Base-by-base conservation (phyloP, 768 basidiomycete species). In the Boletus fagicola region DNA sequence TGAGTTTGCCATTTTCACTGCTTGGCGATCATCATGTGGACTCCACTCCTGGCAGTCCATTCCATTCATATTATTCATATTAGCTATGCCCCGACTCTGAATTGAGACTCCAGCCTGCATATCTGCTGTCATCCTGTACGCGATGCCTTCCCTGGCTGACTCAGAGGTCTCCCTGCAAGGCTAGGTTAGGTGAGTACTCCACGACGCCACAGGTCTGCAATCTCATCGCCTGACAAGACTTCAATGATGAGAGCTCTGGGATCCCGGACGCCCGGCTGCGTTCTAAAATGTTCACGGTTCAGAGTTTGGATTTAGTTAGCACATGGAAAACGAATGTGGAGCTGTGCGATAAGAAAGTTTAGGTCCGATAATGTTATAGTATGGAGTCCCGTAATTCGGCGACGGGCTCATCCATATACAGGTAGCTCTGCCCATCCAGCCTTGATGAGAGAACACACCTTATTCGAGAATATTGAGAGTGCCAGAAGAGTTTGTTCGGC, bases 201-300 rank as follows among this genome's bases (percentile, higher is more conserved):
- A 64, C 56, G 26, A 56, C 62, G 62, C 68, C 71, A 70, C 66
- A 63, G 58, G 59, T 40, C 65, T 60, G 38, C 51, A 39, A 46
- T 55, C 28, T 40, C 43, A 49, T 49, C 54, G 52, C 46, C 49
- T n/a, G 40, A 38, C 49, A n/a, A 45, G 33, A 16, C 24, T 36
- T 30, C 40, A 45, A 16, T 13, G 12, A 33, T 11, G 11, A 10
- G 30, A 33, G 33, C 18, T 49, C n/a, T 39, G 15, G 50, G 51
- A 6, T 28, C 28, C 28, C 28, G 28, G 28, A 28, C 31, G 51
- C 18, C 9, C 39, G 20, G 39, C n/a, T 24, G n/a, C 48, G 22
- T 28, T 38, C 13, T 40, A 26, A 22, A 36, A n/a, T 28, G 35
- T 39, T 20, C 31, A 31, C 16, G 11, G 24, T 35, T 48, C 54